Evolutionary conservation across 371 early-diverging fungal species (phyloP), one percentile per base, ranked within the genome.

Genomic region (Batkoa obscura): DNA sequence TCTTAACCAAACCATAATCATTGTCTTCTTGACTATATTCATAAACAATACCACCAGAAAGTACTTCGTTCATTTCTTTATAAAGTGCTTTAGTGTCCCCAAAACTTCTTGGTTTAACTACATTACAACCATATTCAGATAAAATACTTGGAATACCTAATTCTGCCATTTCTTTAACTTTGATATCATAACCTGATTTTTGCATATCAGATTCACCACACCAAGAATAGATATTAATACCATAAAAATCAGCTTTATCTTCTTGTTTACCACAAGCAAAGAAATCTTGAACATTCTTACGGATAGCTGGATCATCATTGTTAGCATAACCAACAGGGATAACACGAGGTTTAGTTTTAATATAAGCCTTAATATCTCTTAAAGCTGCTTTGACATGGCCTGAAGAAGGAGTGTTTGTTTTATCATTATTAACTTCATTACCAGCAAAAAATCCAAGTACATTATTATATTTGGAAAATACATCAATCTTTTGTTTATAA

Each of bases 321-420:
- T 79, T 81, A 43, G 83, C 84, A 57, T 88, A 88, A 0, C 88
- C 86, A 1, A 88, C 80, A 2, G 87, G 87, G 42, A 86, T 79
- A 34, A 62, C 57, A 38, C 75, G 65, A 57, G 35, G 75, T 64
- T 8, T 61, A 39, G 10, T 66, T 57, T 65, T 66, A 37, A 84
- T 64, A 58, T 80, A 81, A 15, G 58, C 68, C 50, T 66, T 66
- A 38, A 76, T 70, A 58, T 88, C 88, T 34, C 86, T 73, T 17
- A 84, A 57, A 1, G 78, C 65, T 8, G 85, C 87, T 56, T 81
- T 81, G 60, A 85, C 84, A 59, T 73, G 81, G 0, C 79, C 79
- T 2, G 82, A 75, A 1, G 87, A 80, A 0, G 66, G 62, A 1
- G 85, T 84, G 15, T 78, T 80, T 15, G 69, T 66, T 35, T 68